A percentile compares a stretch with the other conserved stretches of the same genome.
Conservation (phyloP, 192 early-diverging fungal genomes). For the Chytriomyces confervae region DNA sequence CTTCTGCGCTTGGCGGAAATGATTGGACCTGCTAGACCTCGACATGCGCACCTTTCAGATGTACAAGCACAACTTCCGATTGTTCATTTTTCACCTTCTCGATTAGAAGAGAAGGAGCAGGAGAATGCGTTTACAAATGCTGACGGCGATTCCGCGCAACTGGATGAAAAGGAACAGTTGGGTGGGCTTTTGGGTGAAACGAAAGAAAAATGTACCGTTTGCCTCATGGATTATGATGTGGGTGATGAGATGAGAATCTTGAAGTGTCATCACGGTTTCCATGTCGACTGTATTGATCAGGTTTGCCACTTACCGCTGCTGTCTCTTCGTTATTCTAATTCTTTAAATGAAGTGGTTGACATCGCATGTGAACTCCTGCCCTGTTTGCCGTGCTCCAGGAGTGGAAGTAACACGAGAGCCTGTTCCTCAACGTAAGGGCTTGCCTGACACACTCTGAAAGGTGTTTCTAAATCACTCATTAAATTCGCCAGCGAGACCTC, state of each 20-base stretch:
- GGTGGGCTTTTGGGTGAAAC: slow-evolving; percentile 45
- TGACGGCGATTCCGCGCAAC: not conserved
- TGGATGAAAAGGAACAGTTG: slow-evolving; percentile 1
- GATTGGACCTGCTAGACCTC: slow-evolving; percentile 52
- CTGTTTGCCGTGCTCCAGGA: slow-evolving; percentile 48
- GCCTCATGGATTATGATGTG: slow-evolving; percentile 51
- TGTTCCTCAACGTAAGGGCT: not conserved
- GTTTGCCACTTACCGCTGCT: not conserved
- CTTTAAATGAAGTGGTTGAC: slow-evolving; percentile 42
- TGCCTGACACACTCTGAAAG: not conserved
- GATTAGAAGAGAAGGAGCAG: slow-evolving; percentile 11
- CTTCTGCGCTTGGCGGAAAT: slow-evolving; percentile 52
- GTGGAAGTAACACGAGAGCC: slow-evolving; percentile 33
- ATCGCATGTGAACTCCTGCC: slow-evolving; percentile 51
- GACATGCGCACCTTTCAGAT: slow-evolving; percentile 44
- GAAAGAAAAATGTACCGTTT: slow-evolving; percentile 56
- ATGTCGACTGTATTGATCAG: slow-evolving; percentile 54
- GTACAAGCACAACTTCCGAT: slow-evolving; percentile 48
- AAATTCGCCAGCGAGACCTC: not conserved
- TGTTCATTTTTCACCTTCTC: not conserved
- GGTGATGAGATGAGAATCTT: slow-evolving; percentile 54
- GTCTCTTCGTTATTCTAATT: not conserved
- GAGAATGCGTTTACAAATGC: not conserved
- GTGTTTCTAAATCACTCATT: not conserved
- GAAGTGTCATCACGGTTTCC: slow-evolving; percentile 56